Percentiles rank a stretch among this genome's conserved stretches.
Evolutionary conservation across 371 early-diverging fungal genomes (phyloP).

Genomic region (Haplosporangium sp.): DNA sequence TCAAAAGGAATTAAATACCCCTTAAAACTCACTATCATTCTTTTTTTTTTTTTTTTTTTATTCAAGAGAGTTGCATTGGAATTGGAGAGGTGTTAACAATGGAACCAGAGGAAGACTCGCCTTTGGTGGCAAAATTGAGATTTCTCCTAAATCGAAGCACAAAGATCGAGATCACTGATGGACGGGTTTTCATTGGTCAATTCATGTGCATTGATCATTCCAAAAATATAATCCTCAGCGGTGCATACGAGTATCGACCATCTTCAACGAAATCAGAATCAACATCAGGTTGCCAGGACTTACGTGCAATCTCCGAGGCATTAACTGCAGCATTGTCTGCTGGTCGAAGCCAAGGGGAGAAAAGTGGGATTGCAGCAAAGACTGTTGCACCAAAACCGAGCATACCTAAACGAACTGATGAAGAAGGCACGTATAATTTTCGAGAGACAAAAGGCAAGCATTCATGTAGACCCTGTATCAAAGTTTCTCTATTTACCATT

Average conservation of each 20-base stretch:
- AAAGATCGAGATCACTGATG: slow-evolving; percentile 79
- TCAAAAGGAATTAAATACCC: too few relatives aligned
- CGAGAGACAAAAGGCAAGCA: too few relatives aligned
- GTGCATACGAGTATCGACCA: slow-evolving; percentile 72
- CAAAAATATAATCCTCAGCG: slow-evolving; percentile 82
- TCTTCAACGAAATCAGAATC: slow-evolving; percentile 5
- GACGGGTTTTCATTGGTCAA: slow-evolving; percentile 79
- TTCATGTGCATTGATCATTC: slow-evolving; percentile 87
- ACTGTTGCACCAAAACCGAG: slow-evolving; percentile 2
- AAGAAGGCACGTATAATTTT: slow-evolving; percentile 29
- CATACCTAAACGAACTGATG: slow-evolving; percentile 1
- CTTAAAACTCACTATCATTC: too few relatives aligned
- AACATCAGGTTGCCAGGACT: slow-evolving; percentile 2
- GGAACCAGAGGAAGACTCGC: slow-evolving; percentile 41
- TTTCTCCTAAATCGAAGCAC: slow-evolving; percentile 73
- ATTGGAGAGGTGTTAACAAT: neutral
- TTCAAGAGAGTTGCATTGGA: too few relatives aligned
- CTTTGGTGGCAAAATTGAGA: slow-evolving; percentile 62
- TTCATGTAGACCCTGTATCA: too few relatives aligned
- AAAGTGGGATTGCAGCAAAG: too few relatives aligned
- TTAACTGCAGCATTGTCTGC: neutral
- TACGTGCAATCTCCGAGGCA: neutral
- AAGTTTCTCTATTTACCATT: neutral
- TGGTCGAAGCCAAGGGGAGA: neutral
- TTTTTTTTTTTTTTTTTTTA: too few relatives aligned